These are phyloP conservation scores for Leccinum ponderosum DNA, from an alignment of 1,284 basidiomycete genomes.

Conservation along the genomic window DNA sequence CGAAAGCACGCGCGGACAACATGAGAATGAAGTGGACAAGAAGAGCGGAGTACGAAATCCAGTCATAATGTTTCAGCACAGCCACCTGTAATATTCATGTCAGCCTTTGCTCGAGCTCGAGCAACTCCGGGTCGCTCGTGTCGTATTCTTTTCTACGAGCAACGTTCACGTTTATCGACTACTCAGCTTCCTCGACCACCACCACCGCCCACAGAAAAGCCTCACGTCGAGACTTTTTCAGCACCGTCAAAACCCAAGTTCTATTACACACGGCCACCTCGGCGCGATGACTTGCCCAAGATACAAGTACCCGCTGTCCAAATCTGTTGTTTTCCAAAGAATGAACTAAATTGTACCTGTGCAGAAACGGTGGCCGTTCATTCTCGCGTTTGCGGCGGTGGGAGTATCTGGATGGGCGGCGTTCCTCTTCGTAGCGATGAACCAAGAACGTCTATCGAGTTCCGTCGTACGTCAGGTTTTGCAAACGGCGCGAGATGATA, in stretches of 20 bases:
- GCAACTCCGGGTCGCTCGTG: slow-evolving; percentile 6
- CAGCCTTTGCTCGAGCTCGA: slow-evolving; percentile 13
- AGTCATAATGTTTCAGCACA: neutral
- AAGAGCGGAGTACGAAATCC: neutral
- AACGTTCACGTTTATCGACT: slow-evolving; percentile 16
- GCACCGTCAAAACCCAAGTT: slow-evolving; percentile 37
- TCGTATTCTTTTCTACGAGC: slow-evolving; percentile 9
- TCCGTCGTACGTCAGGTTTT: slow-evolving; percentile 71
- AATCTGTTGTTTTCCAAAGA: neutral
- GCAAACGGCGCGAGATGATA: slow-evolving; percentile 53
- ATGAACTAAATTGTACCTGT: neutral
- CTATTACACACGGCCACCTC: slow-evolving; percentile 35
- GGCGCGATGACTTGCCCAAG: slow-evolving; percentile 43
- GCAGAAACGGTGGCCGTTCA: slow-evolving; percentile 57
- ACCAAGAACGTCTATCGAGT: slow-evolving; percentile 76
- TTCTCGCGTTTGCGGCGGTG: slow-evolving; percentile 49
- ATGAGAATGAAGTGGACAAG: no score
- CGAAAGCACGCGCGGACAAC: no score
- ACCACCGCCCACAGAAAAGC: slow-evolving; percentile 24
- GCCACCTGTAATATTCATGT: slow-evolving; percentile 15
- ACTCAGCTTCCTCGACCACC: slow-evolving; percentile 23
- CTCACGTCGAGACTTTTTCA: slow-evolving; percentile 29
- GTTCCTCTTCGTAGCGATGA: slow-evolving; percentile 69
- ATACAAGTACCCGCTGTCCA: slow-evolving; percentile 35
- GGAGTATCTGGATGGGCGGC: slow-evolving; percentile 65